A percentile compares a stretch with the other conserved stretches of the same genome.
phyloP scores from a whole-genome alignment of 306 rosid species.

The Vachellia pachyceras region DNA sequence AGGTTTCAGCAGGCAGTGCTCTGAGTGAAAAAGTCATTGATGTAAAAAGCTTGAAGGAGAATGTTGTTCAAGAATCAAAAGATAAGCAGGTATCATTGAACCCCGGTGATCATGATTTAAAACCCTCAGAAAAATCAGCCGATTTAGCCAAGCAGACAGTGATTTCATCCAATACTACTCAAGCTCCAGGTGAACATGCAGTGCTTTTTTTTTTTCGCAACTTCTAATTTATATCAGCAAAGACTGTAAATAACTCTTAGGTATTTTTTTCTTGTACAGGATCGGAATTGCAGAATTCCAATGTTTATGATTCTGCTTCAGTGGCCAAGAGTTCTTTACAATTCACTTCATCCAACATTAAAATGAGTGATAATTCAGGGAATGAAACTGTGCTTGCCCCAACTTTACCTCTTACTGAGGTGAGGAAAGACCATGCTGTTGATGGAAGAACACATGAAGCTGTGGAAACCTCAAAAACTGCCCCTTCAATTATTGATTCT shows the following conservation, averaged over 20 bases:
- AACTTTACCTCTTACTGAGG: slow-evolving; percentile 47
- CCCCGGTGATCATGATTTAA: slow-evolving; percentile 49
- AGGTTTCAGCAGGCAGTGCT: slow-evolving; percentile 47
- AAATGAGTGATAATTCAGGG: slow-evolving; percentile 41
- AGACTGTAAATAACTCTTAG: slow-evolving; percentile 26
- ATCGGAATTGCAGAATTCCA: slow-evolving; percentile 47
- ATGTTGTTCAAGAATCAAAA: slow-evolving; percentile 46
- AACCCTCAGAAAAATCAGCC: slow-evolving; percentile 46
- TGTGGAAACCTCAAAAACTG: slow-evolving; percentile 42
- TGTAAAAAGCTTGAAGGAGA: slow-evolving; percentile 44
- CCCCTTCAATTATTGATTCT: slow-evolving; percentile 47
- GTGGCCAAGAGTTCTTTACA: slow-evolving; percentile 43
- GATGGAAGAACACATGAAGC: slow-evolving; percentile 48
- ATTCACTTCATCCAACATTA: slow-evolving; percentile 38
- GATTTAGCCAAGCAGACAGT: slow-evolving; percentile 51
- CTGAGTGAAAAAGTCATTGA: slow-evolving; percentile 43
- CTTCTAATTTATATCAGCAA: slow-evolving; percentile 9
- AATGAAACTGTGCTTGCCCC: slow-evolving; percentile 40
- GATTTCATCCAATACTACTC: slow-evolving; percentile 39
- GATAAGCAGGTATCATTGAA: slow-evolving; percentile 47
- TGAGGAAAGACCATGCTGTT: slow-evolving; percentile 41
- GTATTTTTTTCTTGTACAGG: slow-evolving; percentile 56
- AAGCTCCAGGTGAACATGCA: slow-evolving; percentile 51
- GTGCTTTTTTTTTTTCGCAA: slow-evolving; percentile 26
- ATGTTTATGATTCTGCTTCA: slow-evolving; percentile 41